Conservation (phyloP, 257 asterid genomes). For the Solanum habrochaites region DNA sequence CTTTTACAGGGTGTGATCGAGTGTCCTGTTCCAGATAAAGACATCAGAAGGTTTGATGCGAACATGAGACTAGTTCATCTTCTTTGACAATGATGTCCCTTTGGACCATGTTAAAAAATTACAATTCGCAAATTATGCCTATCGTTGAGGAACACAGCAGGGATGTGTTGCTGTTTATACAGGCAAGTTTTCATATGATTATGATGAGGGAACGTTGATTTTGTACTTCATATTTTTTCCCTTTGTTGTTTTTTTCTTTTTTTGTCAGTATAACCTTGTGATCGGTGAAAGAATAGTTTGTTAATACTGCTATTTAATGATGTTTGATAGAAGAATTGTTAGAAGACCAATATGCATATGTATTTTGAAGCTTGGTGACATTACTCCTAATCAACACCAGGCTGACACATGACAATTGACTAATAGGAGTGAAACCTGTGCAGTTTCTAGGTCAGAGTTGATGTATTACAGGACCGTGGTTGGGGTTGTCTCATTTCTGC, state of each 20-base stretch:
- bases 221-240: not conserved
- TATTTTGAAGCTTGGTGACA: not conserved
- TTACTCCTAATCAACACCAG: not conserved
- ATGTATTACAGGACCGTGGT: not conserved
- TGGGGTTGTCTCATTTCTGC: not conserved
- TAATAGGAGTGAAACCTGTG: not conserved
- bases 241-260: not conserved
- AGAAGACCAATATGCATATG: not conserved
- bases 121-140: slow-evolving; percentile 93
- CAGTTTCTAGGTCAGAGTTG: not conserved
- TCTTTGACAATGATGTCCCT: slow-evolving; percentile 92
- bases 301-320: not conserved
- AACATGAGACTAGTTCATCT: slow-evolving; percentile 95
- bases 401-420: not conserved
- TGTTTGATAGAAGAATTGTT: not conserved
- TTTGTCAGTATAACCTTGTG: not conserved
- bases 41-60: slow-evolving; percentile 91
- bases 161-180: slow-evolving; percentile 98
- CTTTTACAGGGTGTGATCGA: slow-evolving; percentile 83
- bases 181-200: slow-evolving; percentile 36
- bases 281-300: not conserved
- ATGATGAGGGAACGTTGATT: not conserved
- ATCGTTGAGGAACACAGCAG: slow-evolving; percentile 95
- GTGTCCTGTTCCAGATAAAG: slow-evolving; percentile 92
- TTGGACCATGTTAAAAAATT: slow-evolving; percentile 77